Evolutionary conservation across 495 filamentous ascomycete species (phyloP), one percentile per base, ranked within the genome.

Genomic region (Hypoxylon lienhwacheense): DNA sequence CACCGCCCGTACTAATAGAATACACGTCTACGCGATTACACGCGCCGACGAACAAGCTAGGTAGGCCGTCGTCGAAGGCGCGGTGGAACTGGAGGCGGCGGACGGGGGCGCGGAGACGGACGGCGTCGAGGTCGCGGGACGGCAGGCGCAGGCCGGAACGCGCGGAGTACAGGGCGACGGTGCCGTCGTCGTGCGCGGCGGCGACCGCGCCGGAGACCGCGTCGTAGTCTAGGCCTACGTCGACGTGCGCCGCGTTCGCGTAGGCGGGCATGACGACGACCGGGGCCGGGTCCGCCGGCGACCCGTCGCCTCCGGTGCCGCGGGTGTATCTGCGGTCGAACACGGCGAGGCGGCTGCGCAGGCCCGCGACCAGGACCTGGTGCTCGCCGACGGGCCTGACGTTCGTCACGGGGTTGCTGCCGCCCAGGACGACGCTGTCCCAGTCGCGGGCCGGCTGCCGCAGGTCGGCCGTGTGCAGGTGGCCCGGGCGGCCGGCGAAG

Each of bases 101-200:
- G 36, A 73, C 42, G 1, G 56, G 45, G 20, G 28, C 31, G 7
- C n/a, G 6, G 14, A 52, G 46, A 25, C 14, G 19, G n/a, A 65
- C 50, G 14, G 7, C 10, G 17, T 50, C 25, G 10, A 70, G 20
- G 12, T 22, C 53, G 0, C 29, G 45, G n/a, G 41, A 46, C 14
- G 22, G 40, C n/a, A 77, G 51, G 7, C 64, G 54, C 3, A 39
- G 26, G 16, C 75, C 75, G 19, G 61, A 67, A 5, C 46, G 47
- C 17, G 72, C 61, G 8, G 73, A 74, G 53, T 72, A 76, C 19
- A 77, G 42, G n/a, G 41, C 68, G 0, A 79, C 65, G 4, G 44
- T 66, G 10, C 60, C 66, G 28, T 73, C 70, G 40, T 72, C 71
- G 24, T 77, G 73, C 1, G 73, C 70, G 0, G 74, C 69, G 2